Conservation (phyloP, 306 rosid genomes). For the Trichosanthes truncata region DNA sequence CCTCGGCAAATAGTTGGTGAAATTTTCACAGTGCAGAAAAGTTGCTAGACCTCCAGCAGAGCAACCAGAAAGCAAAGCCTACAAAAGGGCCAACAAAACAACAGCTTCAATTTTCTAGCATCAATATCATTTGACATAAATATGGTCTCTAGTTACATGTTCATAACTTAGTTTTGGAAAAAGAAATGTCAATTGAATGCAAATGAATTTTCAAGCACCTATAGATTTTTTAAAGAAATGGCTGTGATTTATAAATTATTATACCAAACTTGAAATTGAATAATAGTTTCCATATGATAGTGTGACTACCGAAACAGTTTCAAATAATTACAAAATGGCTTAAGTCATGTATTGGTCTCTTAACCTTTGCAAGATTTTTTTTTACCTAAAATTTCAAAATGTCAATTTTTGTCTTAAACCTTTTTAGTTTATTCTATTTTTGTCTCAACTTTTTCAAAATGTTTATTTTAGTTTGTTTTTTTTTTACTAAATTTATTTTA, state of each 20-base stretch:
- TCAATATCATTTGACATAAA: neutral
- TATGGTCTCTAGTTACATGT: neutral
- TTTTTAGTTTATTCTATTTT: neutral
- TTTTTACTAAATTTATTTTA: no score
- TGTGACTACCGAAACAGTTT: neutral
- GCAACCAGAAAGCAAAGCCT: conserved; percentile 96
- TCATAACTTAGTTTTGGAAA: neutral
- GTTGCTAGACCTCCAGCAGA: conserved; percentile 95
- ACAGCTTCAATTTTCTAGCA: neutral
- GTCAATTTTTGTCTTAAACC: no score
- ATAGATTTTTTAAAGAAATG: neutral
- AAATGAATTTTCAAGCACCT: neutral
- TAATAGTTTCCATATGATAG: neutral
- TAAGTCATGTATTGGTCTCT: no score
- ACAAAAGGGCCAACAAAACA: conserved; percentile 5
- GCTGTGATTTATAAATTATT: neutral
- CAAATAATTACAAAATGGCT: neutral
- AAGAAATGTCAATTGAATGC: no score
- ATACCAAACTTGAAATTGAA: neutral
- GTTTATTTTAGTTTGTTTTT: no score
- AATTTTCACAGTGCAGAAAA: conserved; percentile 74
- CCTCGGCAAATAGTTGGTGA: conserved; percentile 51
- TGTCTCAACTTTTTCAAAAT: neutral
- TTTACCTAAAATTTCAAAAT: no score
- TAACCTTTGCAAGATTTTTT: neutral